Evolutionary conservation across 2,329 filamentous ascomycete genomes (phyloP), one percentile per base, ranked within the genome.

Genomic region (Ophiostoma pallidulum): DNA sequence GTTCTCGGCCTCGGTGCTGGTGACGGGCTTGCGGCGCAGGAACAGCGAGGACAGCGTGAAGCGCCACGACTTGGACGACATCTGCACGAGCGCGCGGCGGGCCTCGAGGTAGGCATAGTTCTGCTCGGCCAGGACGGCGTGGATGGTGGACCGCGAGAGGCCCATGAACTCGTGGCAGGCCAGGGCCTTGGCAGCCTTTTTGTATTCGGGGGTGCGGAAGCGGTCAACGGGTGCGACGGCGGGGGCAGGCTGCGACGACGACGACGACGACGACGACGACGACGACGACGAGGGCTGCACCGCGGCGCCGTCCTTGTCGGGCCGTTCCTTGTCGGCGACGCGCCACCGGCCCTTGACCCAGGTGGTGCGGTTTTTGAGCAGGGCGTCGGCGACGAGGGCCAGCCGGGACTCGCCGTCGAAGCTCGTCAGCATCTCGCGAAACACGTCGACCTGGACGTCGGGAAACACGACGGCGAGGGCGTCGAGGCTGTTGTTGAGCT

Each of bases 41-140:
- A 90, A 76, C n/a, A 90, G 69, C 8, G 77, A 80, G 1, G 83
- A 79, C 45, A 91, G 71, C 31, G 83, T 80, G 51, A 83, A 85
- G 40, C 84, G 77, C 86, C 86, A 92, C 29, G 86, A 87, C 61
- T 81, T 85, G 38, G 77, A 77, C 7, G 82, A 80, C 12, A 91
- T 65, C 2, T 73, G 74, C 45, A 85, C 75, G 14, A 92, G 74
- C 2, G 82, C 85, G 14, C 75, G 77, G 31, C 86, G 75, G 12
- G 84, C 81, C 26, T 82, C 75, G 19, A 83, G 78, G 58, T 91
- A 92, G 8, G 82, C 84, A 64, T 86, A 81, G 64, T 92, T 92
- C 59, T 76, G 79, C 62, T 92, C 86, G 42, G 85, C 86, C 41
- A 92, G 73, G 8, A 92, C 85, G 8, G 82, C 86, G 59, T 82